Evolutionary conservation across 495 filamentous ascomycete genomes (phyloP).

Genomic region (Hypoxylon cercidicola): DNA sequence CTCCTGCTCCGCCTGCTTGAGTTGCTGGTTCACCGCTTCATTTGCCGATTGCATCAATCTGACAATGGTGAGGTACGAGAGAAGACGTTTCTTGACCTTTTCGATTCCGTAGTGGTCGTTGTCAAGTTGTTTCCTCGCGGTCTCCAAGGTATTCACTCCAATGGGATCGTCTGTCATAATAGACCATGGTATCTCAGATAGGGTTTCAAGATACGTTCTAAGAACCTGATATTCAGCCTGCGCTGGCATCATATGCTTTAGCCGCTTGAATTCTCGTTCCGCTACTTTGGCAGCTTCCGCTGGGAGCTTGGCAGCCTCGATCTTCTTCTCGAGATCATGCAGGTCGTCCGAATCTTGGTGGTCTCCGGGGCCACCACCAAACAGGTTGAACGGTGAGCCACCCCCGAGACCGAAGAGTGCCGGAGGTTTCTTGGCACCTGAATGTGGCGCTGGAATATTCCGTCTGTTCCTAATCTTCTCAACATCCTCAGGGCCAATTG

Average conservation of each 20-base stretch:
- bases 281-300: conserved; percentile 82
- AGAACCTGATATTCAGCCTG: conserved; percentile 96
- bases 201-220: conserved; percentile 93
- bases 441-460: conserved; percentile 59
- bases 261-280: conserved; percentile 84
- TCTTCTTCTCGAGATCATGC: conserved; percentile 84
- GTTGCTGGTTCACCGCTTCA: conserved; percentile 77
- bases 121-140: conserved; percentile 89
- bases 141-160: conserved; percentile 78
- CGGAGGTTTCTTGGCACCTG: conserved; percentile 54
- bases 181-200: conserved; percentile 95
- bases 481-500: conserved; percentile 55
- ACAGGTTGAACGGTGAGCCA: conserved; percentile 50
- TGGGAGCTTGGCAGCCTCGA: conserved; percentile 80
- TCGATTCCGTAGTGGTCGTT: conserved; percentile 97
- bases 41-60: conserved; percentile 93
- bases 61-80: conserved; percentile 96
- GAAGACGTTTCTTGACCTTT: conserved; percentile 94
- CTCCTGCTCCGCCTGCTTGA: conserved; percentile 72
- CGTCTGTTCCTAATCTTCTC: conserved; percentile 57
- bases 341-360: conserved; percentile 65
- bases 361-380: conserved; percentile 40
- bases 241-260: conserved; percentile 93
- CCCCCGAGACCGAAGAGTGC: conserved; percentile 62
- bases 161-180: conserved; percentile 87